These are phyloP conservation scores for Fusarium sp. DNA, from an alignment of 2,329 filamentous ascomycete species.

Conservation along the genomic window DNA sequence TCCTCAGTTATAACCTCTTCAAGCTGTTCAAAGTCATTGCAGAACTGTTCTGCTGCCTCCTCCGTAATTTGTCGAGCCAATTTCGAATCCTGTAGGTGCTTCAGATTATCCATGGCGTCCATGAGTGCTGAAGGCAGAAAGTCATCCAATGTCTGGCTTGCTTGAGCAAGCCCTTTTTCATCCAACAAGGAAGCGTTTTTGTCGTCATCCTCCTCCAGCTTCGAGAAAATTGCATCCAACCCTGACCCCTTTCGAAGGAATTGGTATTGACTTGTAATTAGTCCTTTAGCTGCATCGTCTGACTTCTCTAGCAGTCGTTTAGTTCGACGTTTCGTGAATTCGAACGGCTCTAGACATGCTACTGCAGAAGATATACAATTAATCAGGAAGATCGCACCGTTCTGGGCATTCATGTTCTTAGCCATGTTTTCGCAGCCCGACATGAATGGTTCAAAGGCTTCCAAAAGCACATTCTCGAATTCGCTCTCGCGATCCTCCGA, in stretches of 20 bases:
- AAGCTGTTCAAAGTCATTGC: constrained; percentile 77
- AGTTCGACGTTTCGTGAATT: constrained; percentile 69
- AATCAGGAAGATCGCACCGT: constrained; percentile 73
- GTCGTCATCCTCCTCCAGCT: constrained; percentile 55
- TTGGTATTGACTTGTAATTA: constrained; percentile 73
- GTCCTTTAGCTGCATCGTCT: constrained; percentile 61
- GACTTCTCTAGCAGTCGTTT: constrained; percentile 66
- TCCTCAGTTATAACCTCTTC: constrained; percentile 59
- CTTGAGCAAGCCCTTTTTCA: constrained; percentile 64
- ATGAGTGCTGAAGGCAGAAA: constrained; percentile 94
- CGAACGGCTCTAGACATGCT: constrained; percentile 64
- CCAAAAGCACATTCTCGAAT: constrained; percentile 78
- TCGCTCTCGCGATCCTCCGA: constrained; percentile 68
- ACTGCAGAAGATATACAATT: constrained; percentile 74
- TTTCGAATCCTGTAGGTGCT: constrained; percentile 74
- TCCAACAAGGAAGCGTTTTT: constrained; percentile 55
- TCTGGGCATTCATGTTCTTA: constrained; percentile 65
- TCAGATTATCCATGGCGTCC: constrained; percentile 86
- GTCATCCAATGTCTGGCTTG: constrained; percentile 82
- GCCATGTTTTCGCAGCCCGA: constrained; percentile 77
- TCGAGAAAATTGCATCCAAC: constrained; percentile 69
- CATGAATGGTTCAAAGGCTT: constrained; percentile 88
- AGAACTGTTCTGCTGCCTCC: constrained; percentile 84
- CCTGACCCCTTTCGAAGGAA: constrained; percentile 83
- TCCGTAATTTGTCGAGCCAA: constrained; percentile 82